A percentile compares a stretch with the other conserved stretches of the same genome.
Evolutionary conservation across 441 rosid species (phyloP).

Genomic region (Euphorbia schlechtendalii): DNA sequence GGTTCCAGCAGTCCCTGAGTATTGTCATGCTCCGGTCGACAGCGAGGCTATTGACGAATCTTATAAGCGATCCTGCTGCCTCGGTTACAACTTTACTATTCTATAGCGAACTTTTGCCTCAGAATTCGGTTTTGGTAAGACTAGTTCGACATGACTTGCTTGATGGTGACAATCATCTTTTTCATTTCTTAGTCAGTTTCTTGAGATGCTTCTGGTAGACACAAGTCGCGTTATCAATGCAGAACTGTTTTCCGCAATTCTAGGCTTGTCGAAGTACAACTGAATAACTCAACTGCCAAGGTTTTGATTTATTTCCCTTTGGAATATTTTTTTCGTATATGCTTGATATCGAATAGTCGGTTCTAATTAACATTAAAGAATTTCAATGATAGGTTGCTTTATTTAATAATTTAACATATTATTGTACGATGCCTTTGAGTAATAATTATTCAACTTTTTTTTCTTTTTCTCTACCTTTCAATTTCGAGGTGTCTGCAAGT

Average conservation of each 20-base stretch:
- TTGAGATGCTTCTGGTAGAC: conserved; percentile 46
- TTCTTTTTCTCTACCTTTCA: too few relatives aligned
- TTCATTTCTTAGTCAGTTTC: conserved; percentile 42
- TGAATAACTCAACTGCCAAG: not conserved
- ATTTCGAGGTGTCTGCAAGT: too few relatives aligned
- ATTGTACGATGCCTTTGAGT: not conserved
- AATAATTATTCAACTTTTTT: not conserved
- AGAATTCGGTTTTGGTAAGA: conserved; percentile 26
- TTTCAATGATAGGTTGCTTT: not conserved
- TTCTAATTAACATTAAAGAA: too few relatives aligned
- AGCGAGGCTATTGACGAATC: conserved; percentile 30
- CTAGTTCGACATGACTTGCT: conserved; percentile 38
- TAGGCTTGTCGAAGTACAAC: too few relatives aligned
- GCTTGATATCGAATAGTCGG: too few relatives aligned
- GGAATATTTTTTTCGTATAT: too few relatives aligned
- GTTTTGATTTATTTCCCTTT: not conserved
- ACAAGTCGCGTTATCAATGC: too few relatives aligned
- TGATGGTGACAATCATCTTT: conserved; percentile 31
- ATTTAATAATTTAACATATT: too few relatives aligned
- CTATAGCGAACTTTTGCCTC: conserved; percentile 48
- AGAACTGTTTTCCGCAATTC: too few relatives aligned
- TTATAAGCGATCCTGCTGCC: conserved; percentile 32
- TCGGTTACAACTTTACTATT: conserved; percentile 42
- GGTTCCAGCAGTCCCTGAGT: conserved; percentile 31
- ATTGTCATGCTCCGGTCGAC: conserved; percentile 41